Evolutionary conservation across 371 early-diverging fungal species (phyloP).

Genomic region (Mortierella sp.): DNA sequence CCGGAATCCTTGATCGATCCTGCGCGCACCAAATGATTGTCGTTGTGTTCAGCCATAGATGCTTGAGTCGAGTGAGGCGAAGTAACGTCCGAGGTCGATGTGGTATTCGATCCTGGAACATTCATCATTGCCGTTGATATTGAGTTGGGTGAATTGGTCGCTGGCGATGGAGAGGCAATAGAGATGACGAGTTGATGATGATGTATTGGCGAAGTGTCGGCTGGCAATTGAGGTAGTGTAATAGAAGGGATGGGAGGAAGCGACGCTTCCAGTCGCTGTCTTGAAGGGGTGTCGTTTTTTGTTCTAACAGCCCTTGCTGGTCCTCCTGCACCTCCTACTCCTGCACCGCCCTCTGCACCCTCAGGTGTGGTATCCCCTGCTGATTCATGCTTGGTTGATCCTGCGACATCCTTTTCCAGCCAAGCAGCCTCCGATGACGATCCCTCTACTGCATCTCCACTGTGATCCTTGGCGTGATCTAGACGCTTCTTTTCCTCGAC

Average conservation of each 20-base stretch:
- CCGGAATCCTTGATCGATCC: background rate
- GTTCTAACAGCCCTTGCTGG: background rate
- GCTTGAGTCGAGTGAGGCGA: background rate
- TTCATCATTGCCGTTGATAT: background rate
- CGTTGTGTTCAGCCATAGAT: background rate
- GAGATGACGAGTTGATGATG: conserved; percentile 6
- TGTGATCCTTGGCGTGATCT: conserved; percentile 6
- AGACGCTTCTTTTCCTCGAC: background rate
- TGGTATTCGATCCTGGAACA: background rate
- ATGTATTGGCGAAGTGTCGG: background rate
- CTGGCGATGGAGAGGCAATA: background rate
- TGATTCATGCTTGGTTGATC: background rate
- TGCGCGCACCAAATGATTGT: background rate
- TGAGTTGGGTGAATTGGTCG: background rate
- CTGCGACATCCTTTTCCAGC: background rate
- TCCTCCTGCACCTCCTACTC: background rate
- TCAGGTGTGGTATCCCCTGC: background rate
- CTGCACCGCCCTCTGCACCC: background rate
- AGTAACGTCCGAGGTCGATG: background rate
- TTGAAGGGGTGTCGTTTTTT: background rate
- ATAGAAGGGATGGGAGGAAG: conserved; percentile 7
- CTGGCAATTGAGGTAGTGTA: background rate
- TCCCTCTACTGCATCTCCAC: conserved; percentile 12
- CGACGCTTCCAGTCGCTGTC: conserved; percentile 4
- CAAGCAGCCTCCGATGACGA: background rate